A percentile compares a stretch with the other conserved stretches of the same genome.
Conservation (phyloP, 2,329 filamentous ascomycete species). For the Domatiomyces globalis region DNA sequence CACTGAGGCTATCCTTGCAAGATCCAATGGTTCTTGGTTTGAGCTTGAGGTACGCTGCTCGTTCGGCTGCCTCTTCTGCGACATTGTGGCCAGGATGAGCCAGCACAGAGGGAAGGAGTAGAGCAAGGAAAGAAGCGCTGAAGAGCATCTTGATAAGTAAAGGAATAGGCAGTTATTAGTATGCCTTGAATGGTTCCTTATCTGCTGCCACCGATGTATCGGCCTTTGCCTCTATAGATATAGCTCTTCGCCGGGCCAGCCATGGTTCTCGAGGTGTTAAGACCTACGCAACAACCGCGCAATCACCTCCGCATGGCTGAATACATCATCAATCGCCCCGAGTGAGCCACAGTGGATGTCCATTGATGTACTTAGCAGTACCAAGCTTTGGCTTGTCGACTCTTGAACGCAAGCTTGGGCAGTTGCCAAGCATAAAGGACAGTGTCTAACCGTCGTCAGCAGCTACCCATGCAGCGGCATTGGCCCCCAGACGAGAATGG, state of each 20-base stretch:
- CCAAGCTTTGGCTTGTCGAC: background rate
- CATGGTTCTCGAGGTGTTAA: background rate
- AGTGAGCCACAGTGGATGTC: background rate
- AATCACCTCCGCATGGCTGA: background rate
- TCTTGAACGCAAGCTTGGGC: background rate
- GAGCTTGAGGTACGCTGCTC: slow-evolving; percentile 32
- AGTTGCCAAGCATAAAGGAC: background rate
- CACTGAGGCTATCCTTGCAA: slow-evolving; percentile 34
- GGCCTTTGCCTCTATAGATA: background rate
- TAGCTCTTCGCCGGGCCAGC: too few relatives aligned
- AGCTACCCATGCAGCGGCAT: background rate
- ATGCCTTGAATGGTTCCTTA: too few relatives aligned
- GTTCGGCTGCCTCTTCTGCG: slow-evolving; percentile 36
- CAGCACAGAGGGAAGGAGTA: background rate
- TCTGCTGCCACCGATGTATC: too few relatives aligned
- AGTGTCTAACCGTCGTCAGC: background rate
- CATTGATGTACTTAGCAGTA: background rate
- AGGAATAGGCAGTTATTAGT: background rate
- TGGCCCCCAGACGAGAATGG: background rate
- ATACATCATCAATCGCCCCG: background rate
- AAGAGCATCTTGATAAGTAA: background rate
- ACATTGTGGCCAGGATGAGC: slow-evolving; percentile 40
- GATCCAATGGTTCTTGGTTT: slow-evolving; percentile 32
- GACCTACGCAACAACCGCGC: background rate
- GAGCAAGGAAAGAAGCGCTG: background rate